Conservation (phyloP, 495 filamentous ascomycete species). For the Penicillium flavigenum region DNA sequence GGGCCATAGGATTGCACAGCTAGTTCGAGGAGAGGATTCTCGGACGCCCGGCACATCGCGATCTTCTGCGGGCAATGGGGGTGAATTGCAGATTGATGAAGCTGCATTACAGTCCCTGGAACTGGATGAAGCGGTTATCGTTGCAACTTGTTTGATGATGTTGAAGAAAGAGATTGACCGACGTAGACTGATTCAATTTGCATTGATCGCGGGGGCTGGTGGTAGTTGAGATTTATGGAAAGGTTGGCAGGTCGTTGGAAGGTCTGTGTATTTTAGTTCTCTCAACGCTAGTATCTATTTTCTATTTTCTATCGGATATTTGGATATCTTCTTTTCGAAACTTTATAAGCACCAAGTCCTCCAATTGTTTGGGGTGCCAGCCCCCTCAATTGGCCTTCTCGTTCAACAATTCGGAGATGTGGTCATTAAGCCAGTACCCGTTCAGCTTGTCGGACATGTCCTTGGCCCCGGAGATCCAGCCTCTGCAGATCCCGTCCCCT, state of each 20-base stretch:
- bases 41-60: conserved; percentile 42
- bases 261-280: background rate
- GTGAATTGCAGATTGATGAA: conserved; percentile 45
- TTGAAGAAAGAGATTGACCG: conserved; percentile 60
- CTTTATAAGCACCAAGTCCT: too few species aligned
- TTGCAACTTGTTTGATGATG: conserved; percentile 55
- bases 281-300: conserved; percentile 4
- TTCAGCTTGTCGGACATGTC: conserved; percentile 31
- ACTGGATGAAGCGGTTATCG: conserved; percentile 45
- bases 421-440: conserved; percentile 42
- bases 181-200: conserved; percentile 45
- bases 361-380: too few species aligned
- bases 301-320: conserved; percentile 13
- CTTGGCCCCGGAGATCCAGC: conserved; percentile 39
- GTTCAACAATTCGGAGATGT: conserved; percentile 34
- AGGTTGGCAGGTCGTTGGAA: too few species aligned
- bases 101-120: conserved; percentile 19
- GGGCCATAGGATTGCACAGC: conserved; percentile 35
- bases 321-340: background rate
- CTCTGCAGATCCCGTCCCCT: conserved; percentile 26
- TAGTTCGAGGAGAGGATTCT: conserved; percentile 43
- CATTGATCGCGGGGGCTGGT: conserved; percentile 35
- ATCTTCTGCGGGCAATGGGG: conserved; percentile 53
- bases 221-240: conserved; percentile 9
- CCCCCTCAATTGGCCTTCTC: conserved; percentile 14